These are phyloP conservation scores for Pseudonectria foliicola DNA, from an alignment of 2,329 filamentous ascomycete species.

Conservation along the genomic window DNA sequence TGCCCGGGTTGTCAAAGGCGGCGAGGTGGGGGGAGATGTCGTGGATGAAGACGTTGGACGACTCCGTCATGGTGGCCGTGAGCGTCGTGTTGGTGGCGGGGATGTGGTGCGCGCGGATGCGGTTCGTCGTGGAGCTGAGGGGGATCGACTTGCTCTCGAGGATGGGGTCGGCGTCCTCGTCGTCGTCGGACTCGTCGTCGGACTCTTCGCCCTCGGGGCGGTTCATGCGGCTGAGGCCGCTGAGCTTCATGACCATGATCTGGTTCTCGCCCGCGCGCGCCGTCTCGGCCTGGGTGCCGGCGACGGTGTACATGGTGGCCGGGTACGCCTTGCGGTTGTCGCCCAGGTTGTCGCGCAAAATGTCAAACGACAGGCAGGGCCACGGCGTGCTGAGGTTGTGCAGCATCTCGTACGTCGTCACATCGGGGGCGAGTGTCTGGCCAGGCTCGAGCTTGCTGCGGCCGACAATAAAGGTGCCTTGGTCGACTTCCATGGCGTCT, in stretches of 20 bases:
- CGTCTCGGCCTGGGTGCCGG: slow-evolving; percentile 84
- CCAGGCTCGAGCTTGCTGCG: slow-evolving; percentile 85
- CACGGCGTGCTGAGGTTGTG: slow-evolving; percentile 90
- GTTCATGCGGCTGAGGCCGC: slow-evolving; percentile 83
- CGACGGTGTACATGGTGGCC: slow-evolving; percentile 88
- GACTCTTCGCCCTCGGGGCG: slow-evolving; percentile 58
- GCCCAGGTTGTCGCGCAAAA: slow-evolving; percentile 77
- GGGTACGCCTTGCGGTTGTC: slow-evolving; percentile 90
- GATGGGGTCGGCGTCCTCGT: slow-evolving; percentile 78
- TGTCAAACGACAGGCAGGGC: slow-evolving; percentile 95
- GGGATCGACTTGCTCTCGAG: slow-evolving; percentile 89
- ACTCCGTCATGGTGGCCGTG: slow-evolving; percentile 89
- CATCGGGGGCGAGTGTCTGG: slow-evolving; percentile 84
- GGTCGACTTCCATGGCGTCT: slow-evolving; percentile 88
- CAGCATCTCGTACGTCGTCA: slow-evolving; percentile 95
- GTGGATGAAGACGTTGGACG: slow-evolving; percentile 81
- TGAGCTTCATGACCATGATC: slow-evolving; percentile 94
- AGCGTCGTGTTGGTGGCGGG: slow-evolving; percentile 74
- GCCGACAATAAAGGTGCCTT: slow-evolving; percentile 92
- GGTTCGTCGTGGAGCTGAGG: slow-evolving; percentile 81
- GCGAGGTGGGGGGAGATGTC: slow-evolving; percentile 85
- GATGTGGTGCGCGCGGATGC: slow-evolving; percentile 80
- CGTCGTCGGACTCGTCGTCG: slow-evolving; percentile 64
- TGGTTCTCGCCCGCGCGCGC: slow-evolving; percentile 77
- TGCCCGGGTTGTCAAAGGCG: slow-evolving; percentile 85